phyloP scores from a whole-genome alignment of 129 eudicot species.

The Mikania micrantha region DNA sequence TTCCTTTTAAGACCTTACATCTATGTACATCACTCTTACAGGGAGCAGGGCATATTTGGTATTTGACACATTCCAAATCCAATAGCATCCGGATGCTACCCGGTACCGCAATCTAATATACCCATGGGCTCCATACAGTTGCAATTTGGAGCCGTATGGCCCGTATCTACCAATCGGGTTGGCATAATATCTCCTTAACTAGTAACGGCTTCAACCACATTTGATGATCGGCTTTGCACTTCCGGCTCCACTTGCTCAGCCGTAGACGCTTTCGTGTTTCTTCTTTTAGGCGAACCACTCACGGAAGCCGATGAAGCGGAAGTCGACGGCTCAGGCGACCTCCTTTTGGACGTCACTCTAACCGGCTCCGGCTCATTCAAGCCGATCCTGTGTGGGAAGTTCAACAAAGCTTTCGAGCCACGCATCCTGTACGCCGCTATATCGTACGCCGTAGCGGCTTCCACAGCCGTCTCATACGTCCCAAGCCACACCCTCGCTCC shows the following conservation, averaged over 20 bases:
- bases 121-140: conserved; percentile 6
- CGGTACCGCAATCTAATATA: neutral
- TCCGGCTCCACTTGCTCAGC: conserved; percentile 46
- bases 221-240: conserved; percentile 53
- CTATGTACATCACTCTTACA: conserved; percentile 5
- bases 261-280: conserved; percentile 29
- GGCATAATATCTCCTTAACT: conserved; percentile 22
- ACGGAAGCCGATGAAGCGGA: conserved; percentile 49
- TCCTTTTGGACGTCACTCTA: conserved; percentile 54
- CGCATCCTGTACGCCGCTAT: conserved; percentile 85
- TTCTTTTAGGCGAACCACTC: conserved; percentile 53
- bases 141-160: conserved; percentile 12
- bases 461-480: conserved; percentile 88
- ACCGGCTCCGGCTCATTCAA: conserved; percentile 78
- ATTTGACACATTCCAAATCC: conserved; percentile 11
- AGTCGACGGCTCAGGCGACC: conserved; percentile 62
- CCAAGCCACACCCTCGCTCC: conserved; percentile 96
- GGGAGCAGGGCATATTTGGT: conserved; percentile 3
- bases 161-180: conserved; percentile 2
- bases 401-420: conserved; percentile 69
- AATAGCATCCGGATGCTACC: conserved; percentile 1
- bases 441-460: conserved; percentile 80
- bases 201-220: conserved; percentile 28
- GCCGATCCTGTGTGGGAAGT: conserved; percentile 65
- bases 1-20: conserved; percentile 20